Evolutionary conservation across 352 stramenopile genomes (phyloP).

Genomic region (Aphanomyces invadans): DNA sequence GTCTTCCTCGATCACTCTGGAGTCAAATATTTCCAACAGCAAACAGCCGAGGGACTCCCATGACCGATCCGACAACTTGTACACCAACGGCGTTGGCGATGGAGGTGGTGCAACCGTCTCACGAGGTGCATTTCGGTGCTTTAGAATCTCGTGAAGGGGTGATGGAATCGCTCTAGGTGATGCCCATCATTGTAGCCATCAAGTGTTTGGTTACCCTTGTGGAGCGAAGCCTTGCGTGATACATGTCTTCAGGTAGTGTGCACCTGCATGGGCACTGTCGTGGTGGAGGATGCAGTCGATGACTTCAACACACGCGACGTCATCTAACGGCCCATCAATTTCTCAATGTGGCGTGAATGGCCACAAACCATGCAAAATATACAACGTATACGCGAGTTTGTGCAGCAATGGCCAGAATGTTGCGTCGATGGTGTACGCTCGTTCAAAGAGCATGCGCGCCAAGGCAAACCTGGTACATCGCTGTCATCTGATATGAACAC

Average conservation of each 20-base stretch:
- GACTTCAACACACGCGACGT: neutral
- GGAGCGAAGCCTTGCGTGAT: neutral
- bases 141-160: neutral
- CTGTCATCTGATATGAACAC: neutral
- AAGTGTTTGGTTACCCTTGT: neutral
- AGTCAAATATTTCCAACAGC: slow-evolving; percentile 17
- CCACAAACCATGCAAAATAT: slow-evolving; percentile 10
- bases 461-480: neutral
- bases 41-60: slow-evolving; percentile 8
- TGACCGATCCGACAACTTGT: neutral
- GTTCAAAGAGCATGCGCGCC: slow-evolving; percentile 12
- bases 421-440: slow-evolving; percentile 12
- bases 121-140: neutral
- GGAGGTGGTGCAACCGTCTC: neutral
- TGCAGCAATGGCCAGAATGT: slow-evolving; percentile 20
- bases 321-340: slow-evolving; percentile 17
- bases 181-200: neutral
- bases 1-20: neutral
- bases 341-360: neutral
- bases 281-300: slow-evolving; percentile 4
- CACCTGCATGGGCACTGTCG: neutral
- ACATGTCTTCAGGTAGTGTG: neutral
- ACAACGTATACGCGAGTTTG: slow-evolving; percentile 13
- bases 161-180: neutral
- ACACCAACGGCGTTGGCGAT: neutral